phyloP scores from a whole-genome alignment of 441 rosid genomes.

The Pelargonium myrrhifolium region DNA sequence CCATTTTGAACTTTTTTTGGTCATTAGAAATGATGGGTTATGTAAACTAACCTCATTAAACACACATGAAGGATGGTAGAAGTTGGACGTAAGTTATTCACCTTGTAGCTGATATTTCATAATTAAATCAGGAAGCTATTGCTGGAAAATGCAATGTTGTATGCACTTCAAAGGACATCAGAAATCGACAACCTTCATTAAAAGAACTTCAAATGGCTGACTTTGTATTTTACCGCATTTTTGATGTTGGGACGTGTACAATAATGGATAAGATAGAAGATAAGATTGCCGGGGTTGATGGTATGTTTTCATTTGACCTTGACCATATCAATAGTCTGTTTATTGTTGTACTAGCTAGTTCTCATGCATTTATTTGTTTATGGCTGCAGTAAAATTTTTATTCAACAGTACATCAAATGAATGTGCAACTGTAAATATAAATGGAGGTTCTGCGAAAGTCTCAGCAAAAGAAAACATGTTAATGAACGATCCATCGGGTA shows the following conservation, averaged over 20 bases:
- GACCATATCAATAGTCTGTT: constrained; percentile 8
- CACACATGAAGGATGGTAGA: background rate
- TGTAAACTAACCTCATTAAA: background rate
- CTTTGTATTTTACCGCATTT: constrained; percentile 3
- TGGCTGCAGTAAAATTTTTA: constrained; percentile 53
- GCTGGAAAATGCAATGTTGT: constrained; percentile 6
- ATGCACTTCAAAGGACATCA: constrained; percentile 4
- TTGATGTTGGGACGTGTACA: constrained; percentile 5
- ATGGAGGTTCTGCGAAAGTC: constrained; percentile 17
- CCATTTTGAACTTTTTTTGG: too few relatives aligned
- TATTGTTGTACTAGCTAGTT: constrained; percentile 18
- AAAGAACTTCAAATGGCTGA: background rate
- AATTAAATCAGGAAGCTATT: constrained; percentile 1
- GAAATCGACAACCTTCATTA: constrained; percentile 4
- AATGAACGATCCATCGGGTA: constrained; percentile 15
- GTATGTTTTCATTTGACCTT: constrained; percentile 16
- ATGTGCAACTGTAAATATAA: constrained; percentile 19
- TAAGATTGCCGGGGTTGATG: constrained; percentile 1
- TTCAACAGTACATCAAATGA: constrained; percentile 36
- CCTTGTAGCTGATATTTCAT: background rate
- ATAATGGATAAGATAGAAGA: background rate
- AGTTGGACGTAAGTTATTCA: background rate
- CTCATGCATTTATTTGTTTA: constrained; percentile 17
- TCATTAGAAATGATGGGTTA: background rate
- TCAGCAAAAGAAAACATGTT: constrained; percentile 20